Percentiles rank a stretch among this genome's conserved stretches.
These are phyloP conservation scores for Westerdykella aurantiaca DNA, from an alignment of 2,329 filamentous ascomycete species.

Conservation along the genomic window DNA sequence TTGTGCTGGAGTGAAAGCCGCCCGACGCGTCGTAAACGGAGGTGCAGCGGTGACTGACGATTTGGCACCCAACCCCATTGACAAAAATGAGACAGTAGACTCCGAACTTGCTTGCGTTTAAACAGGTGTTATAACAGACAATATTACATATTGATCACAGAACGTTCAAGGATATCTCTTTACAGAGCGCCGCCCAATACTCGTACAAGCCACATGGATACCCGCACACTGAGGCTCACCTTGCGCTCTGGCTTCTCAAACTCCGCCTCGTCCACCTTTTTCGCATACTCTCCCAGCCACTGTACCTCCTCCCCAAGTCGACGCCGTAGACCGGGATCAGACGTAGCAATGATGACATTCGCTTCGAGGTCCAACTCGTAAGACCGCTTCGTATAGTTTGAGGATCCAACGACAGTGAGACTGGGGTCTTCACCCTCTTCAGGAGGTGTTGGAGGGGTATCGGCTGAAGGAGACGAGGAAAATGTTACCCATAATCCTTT, in stretches of 20 bases:
- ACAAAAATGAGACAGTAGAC: no score
- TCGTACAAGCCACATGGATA: slow-evolving; percentile 92
- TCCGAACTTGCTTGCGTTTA: background rate
- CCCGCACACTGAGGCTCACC: slow-evolving; percentile 75
- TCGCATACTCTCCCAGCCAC: slow-evolving; percentile 72
- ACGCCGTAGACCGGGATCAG: slow-evolving; percentile 63
- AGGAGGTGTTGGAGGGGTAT: slow-evolving; percentile 41
- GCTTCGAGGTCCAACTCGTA: slow-evolving; percentile 90
- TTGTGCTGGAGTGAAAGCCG: no score
- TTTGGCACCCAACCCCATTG: no score
- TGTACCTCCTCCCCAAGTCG: slow-evolving; percentile 72
- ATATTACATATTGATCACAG: background rate
- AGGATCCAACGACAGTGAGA: slow-evolving; percentile 80
- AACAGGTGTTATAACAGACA: background rate
- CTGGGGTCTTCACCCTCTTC: slow-evolving; percentile 57
- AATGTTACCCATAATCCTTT: slow-evolving; percentile 91
- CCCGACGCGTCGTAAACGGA: no score
- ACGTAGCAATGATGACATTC: slow-evolving; percentile 79
- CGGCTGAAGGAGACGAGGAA: slow-evolving; percentile 34
- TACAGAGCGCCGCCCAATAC: slow-evolving; percentile 81
- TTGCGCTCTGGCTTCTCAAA: slow-evolving; percentile 75
- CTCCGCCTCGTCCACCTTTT: slow-evolving; percentile 65
- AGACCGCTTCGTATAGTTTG: slow-evolving; percentile 91
- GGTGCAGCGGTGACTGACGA: no score
- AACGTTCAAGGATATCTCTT: background rate